These are phyloP conservation scores for Suillus bovinus DNA, from an alignment of 768 basidiomycete species.

Conservation along the genomic window DNA sequence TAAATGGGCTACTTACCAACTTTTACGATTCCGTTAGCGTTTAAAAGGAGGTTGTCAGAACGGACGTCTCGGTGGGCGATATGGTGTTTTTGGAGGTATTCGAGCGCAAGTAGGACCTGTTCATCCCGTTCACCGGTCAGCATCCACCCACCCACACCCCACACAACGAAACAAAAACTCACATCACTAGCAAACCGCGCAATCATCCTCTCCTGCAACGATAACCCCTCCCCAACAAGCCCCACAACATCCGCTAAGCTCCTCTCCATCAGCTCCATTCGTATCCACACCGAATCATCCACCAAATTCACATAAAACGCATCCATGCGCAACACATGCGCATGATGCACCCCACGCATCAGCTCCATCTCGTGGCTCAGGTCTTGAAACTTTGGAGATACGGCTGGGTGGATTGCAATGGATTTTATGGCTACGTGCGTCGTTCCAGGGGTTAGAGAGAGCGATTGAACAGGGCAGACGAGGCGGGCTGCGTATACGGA, in stretches of 20 bases:
- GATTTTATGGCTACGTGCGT: slow-evolving; percentile 74
- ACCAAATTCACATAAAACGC: slow-evolving; percentile 66
- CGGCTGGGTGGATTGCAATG: slow-evolving; percentile 27
- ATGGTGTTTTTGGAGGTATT: slow-evolving; percentile 59
- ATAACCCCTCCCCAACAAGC: slow-evolving; percentile 59
- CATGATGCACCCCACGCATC: slow-evolving; percentile 57
- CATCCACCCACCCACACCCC: not conserved
- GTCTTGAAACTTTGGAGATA: slow-evolving; percentile 63
- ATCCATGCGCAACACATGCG: slow-evolving; percentile 67
- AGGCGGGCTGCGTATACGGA: slow-evolving; percentile 56
- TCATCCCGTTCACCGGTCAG: not conserved
- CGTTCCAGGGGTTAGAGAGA: slow-evolving; percentile 20
- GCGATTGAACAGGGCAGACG: slow-evolving; percentile 16
- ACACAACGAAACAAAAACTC: slow-evolving; percentile 31
- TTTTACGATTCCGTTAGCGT: slow-evolving; percentile 68
- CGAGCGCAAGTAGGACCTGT: slow-evolving; percentile 66
- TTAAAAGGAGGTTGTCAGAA: slow-evolving; percentile 80
- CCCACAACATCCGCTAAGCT: slow-evolving; percentile 81
- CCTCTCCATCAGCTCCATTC: slow-evolving; percentile 90
- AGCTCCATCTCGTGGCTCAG: slow-evolving; percentile 60
- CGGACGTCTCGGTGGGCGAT: slow-evolving; percentile 86
- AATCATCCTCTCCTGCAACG: slow-evolving; percentile 66
- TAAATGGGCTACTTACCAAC: slow-evolving; percentile 49
- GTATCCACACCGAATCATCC: slow-evolving; percentile 69
- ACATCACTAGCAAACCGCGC: slow-evolving; percentile 80